These are phyloP conservation scores for Climacium dendroides DNA, from an alignment of 225 moss, liverwort and hornwort species.

Conservation along the genomic window DNA sequence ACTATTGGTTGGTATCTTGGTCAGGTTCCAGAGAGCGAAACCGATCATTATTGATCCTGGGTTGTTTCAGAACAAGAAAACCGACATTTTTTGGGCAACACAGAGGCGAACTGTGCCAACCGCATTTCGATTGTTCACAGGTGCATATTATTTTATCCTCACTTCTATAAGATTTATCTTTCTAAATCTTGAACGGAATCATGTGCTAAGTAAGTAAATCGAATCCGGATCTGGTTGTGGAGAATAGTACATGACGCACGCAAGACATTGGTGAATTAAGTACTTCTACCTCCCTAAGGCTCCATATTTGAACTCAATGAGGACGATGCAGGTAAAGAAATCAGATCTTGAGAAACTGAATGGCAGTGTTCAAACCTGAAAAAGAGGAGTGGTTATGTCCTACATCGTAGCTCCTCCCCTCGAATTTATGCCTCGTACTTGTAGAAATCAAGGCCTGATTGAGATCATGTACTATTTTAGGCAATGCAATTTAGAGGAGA, in stretches of 20 bases:
- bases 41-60: conserved; percentile 90
- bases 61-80: conserved; percentile 71
- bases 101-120: conserved; percentile 76
- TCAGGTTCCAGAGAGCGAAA: conserved; percentile 87
- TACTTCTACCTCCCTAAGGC: background rate
- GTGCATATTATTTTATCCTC: conserved; percentile 3
- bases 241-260: background rate
- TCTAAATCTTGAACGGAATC: background rate
- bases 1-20: background rate
- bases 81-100: conserved; percentile 83
- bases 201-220: background rate
- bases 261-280: background rate
- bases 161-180: background rate
- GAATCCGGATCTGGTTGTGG: background rate
- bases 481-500: background rate
- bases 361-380: background rate
- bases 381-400: no score
- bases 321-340: background rate
- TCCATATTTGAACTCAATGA: background rate
- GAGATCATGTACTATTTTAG: background rate
- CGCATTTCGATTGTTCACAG: conserved; percentile 85
- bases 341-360: background rate
- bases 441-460: background rate
- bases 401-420: background rate
- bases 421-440: background rate